Base-by-base conservation (phyloP, 371 early-diverging fungal species). In the Lichtheimia hyalospora region DNA sequence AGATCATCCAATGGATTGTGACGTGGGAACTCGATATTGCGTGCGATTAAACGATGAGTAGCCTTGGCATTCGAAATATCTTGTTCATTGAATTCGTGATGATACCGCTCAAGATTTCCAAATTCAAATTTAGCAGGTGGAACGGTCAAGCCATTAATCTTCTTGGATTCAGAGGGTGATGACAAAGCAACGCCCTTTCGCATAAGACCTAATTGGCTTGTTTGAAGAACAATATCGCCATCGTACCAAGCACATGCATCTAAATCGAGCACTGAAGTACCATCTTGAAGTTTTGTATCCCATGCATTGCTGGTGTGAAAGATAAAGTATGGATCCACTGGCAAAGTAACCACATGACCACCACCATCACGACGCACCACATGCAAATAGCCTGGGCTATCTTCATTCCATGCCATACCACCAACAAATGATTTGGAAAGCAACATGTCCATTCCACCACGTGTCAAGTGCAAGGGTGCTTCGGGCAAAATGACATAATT, bases 271-370 rank as follows among this genome's bases (percentile, higher is more conserved):
- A 70, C 28, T 28, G 40, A 40, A 58, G 75, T 49, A 25, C 66
- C 68, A 50, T 64, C 18, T 48, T 42, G 18, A 49, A 72, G 70
- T 1, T 54, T 63, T 3, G 52, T 62, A 16, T 85, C 87, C 44
- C 62, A 83, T 0, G 76, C 82, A 61, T 85, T 86, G 39, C 74
- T 60, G 0, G 64, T 65, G 62, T 86, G 87, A 61, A 87, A 84
- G 12, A 79, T 69, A 51, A 77, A 86, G 52, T 73, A 83, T 0
- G 77, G 68, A 13, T 74, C 74, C 4, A 66, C 64, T 43, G 78
- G 73, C 28, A 82, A 73, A 0, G 83, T 78, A 0, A 81, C 82
- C 16, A 85, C 68, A 46, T 77, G 79, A 4, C 77, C 67, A 5
- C 58, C 63, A 28, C 40, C 48, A 0, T 59, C 23, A 0, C 85